Conservation (phyloP, 352 stramenopile species). For the Phytophthora niederhauseri region DNA sequence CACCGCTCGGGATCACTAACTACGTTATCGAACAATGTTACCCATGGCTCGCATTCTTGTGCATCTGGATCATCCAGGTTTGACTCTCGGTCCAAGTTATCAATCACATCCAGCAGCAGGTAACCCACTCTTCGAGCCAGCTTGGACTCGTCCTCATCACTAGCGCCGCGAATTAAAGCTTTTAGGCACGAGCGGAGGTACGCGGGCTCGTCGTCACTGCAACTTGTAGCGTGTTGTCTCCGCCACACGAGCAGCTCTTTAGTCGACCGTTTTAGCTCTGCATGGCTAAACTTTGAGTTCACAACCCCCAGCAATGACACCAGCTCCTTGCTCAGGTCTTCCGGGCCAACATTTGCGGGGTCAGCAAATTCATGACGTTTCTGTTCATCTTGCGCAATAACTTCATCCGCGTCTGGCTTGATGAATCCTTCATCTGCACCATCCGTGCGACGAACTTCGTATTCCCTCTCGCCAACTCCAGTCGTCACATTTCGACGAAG, state of each 20-base stretch:
- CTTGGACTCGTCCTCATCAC: constrained; percentile 34
- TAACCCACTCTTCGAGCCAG: constrained; percentile 57
- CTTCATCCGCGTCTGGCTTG: constrained; percentile 49
- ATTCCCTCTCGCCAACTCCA: constrained; percentile 46
- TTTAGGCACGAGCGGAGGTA: constrained; percentile 30
- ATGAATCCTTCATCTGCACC: constrained; percentile 54
- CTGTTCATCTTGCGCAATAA: constrained; percentile 12
- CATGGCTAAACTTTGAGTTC: constrained; percentile 37
- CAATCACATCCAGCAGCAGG: constrained; percentile 62
- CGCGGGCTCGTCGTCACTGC: constrained; percentile 4
- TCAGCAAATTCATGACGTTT: constrained; percentile 45
- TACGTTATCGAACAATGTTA: constrained; percentile 35
- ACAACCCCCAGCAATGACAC: constrained; percentile 30
- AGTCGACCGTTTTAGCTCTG: constrained; percentile 50
- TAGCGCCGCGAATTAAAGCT: constrained; percentile 19
- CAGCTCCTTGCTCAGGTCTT: constrained; percentile 40
- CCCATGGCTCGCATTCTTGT: constrained; percentile 21
- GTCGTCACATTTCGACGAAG: constrained; percentile 31
- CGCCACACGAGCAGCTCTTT: constrained; percentile 36
- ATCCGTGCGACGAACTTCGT: constrained; percentile 46
- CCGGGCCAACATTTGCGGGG: constrained; percentile 28
- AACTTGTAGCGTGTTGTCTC: constrained; percentile 1
- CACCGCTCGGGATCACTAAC: constrained; percentile 34
- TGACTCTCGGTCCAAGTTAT: constrained; percentile 20
- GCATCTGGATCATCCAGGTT: not conserved